Evolutionary conservation across 441 rosid species (phyloP), one percentile per base, ranked within the genome.

Genomic region (Jatropha multifida): DNA sequence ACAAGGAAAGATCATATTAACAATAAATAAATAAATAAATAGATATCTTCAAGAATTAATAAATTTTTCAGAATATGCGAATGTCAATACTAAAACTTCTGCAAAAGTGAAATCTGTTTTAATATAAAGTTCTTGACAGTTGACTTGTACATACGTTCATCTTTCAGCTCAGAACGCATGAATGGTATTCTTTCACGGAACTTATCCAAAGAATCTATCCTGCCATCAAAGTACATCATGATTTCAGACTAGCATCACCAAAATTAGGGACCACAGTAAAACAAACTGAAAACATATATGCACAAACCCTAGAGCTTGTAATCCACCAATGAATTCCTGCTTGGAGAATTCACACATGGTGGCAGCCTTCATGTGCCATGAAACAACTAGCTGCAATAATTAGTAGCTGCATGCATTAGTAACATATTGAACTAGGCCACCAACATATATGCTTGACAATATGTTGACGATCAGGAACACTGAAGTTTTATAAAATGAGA

Each of bases 281-380:
- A 27, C 18, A 27, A 61, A 61, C 2, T 18, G 26, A 61, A 3
- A 27, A 26, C 3, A 18, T 26, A 18, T 26, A 70, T 23, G 62
- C 65, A 69, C 87, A 77, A 76, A 96, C 99, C 95, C 97, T 70
- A 94, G 84, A 49, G 87, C 79, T 81, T 87, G 93, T 70, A 96
- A 81, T 78, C 99, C 98, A 77, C 83, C 80, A 3, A 90, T 71
- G 81, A 96, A 96, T 85, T 96, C 98, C 75, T 90, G 90, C 90
- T 88, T 94, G 48, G 98, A 90, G 79, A 88, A 96, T 77, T 96
- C 99, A 85, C 97, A 94, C 88, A 95, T 93, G 65, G 97, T 94
- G 72, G 93, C 94, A 68, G 98, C 98, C 75, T 94, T 91, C 99
- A 96, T 96, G 85, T 92, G 97, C 99, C 99, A 96, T 64, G 98